Evolutionary conservation across 805 yeast species (phyloP).

Genomic region (Wickerhamiella bombiphila): DNA sequence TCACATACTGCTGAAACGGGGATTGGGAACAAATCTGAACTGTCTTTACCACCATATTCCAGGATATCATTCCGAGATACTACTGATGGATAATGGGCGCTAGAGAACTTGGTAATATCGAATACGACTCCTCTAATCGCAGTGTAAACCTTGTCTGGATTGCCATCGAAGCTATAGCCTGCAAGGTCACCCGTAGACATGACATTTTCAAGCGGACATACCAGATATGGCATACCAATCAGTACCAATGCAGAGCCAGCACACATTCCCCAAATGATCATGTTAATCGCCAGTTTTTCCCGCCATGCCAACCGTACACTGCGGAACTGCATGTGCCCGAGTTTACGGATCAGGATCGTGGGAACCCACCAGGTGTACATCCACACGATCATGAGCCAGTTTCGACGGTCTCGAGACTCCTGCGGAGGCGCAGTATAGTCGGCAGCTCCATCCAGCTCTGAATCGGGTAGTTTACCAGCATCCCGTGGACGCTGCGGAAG

Average conservation of each 20-base stretch:
- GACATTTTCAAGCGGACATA: conserved; percentile 29
- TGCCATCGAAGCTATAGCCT: conserved; percentile 18
- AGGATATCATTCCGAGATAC: conserved; percentile 24
- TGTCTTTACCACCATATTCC: conserved; percentile 27
- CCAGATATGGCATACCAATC: conserved; percentile 28
- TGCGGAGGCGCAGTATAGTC: conserved; percentile 19
- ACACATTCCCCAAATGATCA: conserved; percentile 29
- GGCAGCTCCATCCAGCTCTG: conserved; percentile 22
- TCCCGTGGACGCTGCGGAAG: neutral
- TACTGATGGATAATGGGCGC: conserved; percentile 27
- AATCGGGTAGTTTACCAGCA: conserved; percentile 16
- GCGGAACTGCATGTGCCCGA: conserved; percentile 23
- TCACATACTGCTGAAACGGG: conserved; percentile 28
- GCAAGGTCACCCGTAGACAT: conserved; percentile 22
- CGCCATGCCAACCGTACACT: conserved; percentile 30
- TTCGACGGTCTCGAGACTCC: conserved; percentile 21
- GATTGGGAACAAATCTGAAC: conserved; percentile 26
- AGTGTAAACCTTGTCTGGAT: conserved; percentile 23
- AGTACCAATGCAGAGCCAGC: conserved; percentile 21
- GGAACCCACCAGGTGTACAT: conserved; percentile 29
- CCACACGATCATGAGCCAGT: conserved; percentile 28
- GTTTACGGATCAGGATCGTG: conserved; percentile 20
- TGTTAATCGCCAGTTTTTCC: conserved; percentile 29
- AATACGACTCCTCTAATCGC: conserved; percentile 28
- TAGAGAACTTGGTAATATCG: conserved; percentile 26